Percentiles rank a stretch among this genome's conserved stretches.
These are phyloP conservation scores for Cladophialophora bantiana DNA, from an alignment of 2,329 filamentous ascomycete species.

Conservation along the genomic window DNA sequence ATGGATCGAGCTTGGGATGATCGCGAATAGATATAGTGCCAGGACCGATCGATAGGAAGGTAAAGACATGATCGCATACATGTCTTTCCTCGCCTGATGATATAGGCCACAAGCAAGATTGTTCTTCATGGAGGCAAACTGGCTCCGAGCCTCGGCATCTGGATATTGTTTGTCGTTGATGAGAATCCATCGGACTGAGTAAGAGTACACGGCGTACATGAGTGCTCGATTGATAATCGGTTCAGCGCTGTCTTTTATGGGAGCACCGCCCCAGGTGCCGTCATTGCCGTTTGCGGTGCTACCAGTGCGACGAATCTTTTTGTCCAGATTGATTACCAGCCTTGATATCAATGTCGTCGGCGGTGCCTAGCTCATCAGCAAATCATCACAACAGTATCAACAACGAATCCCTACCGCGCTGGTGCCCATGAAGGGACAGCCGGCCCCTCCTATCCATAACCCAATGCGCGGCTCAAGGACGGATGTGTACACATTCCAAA, in stretches of 20 bases:
- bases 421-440: conserved; percentile 7
- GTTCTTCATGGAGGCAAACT: not conserved
- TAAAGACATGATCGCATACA: conserved; percentile 12
- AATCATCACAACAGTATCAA: not conserved
- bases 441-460: conserved; percentile 13
- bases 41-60: conserved; percentile 17
- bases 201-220: conserved; percentile 16
- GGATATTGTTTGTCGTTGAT: conserved; percentile 8
- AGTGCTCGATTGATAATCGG: conserved; percentile 7
- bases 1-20: conserved; percentile 7
- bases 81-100: conserved; percentile 8
- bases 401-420: conserved; percentile 3
- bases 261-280: too few species aligned
- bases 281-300: too few species aligned
- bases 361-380: not conserved
- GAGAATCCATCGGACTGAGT: conserved; percentile 16
- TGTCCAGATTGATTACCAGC: conserved; percentile 17
- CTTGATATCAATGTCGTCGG: conserved; percentile 17
- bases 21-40: conserved; percentile 16
- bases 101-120: not conserved
- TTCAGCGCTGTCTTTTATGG: too few species aligned
- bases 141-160: not conserved
- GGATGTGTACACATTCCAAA: conserved; percentile 20
- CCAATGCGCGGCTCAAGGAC: conserved; percentile 20
- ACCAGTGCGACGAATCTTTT: not conserved